Percentiles rank a stretch among this genome's conserved stretches.
Evolutionary conservation across 202 grass and related monocot genomes (phyloP).

Genomic region (Bolboschoenoplectus hybrid): DNA sequence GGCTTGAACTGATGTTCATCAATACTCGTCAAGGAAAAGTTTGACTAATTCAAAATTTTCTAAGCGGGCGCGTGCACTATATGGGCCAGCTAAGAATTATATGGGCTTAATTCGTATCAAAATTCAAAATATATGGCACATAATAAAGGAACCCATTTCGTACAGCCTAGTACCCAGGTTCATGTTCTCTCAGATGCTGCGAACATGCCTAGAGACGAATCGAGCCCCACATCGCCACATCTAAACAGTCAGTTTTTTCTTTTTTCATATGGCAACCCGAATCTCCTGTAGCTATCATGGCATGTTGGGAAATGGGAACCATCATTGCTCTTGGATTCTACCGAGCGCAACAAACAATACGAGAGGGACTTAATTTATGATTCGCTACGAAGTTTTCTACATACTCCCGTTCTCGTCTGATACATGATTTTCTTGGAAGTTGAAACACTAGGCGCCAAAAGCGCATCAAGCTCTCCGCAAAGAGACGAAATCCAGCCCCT

Average conservation of each 20-base stretch:
- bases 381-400: too few relatives aligned
- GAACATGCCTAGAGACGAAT: background rate
- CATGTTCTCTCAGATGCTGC: background rate
- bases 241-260: background rate
- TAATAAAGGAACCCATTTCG: background rate
- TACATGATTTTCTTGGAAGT: too few relatives aligned
- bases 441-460: too few relatives aligned
- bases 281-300: background rate
- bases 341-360: too few relatives aligned
- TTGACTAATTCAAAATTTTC: background rate
- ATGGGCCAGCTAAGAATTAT: background rate
- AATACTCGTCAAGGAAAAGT: background rate
- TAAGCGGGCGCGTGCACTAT: background rate
- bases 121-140: too few relatives aligned
- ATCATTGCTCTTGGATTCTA: background rate
- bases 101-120: background rate
- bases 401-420: too few relatives aligned
- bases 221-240: background rate
- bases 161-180: background rate
- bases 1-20: too few relatives aligned
- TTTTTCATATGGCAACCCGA: background rate
- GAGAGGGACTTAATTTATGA: too few relatives aligned
- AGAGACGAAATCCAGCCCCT: too few relatives aligned
- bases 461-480: too few relatives aligned
- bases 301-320: constrained; percentile 6